Evolutionary conservation across 805 yeast species (phyloP), one percentile per base, ranked within the genome.

Genomic region (Scheffersomyces amazonensis): DNA sequence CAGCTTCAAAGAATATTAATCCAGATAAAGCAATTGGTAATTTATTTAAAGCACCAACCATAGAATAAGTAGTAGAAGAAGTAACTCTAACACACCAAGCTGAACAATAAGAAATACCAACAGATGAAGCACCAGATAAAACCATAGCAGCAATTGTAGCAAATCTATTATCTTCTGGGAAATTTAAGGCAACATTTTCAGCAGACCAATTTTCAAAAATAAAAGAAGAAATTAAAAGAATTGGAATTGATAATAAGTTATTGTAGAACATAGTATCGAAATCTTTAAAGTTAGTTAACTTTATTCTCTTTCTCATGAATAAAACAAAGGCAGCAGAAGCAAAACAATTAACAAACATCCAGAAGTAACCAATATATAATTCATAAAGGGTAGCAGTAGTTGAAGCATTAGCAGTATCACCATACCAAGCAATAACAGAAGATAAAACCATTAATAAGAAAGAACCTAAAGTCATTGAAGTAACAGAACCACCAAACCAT

Each of bases 1-100:
- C 90, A 41, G 96, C 95, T 56, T 88, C 96, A 58, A 93, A 93
- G 78, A 93, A 91, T 50, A 93, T 59, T 64, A 93, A 78, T 30
- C 99, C 99, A 28, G 96, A 83, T 42, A 93, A 75, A 12, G 99
- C 99, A 58, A 93, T 88, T 60, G 99, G 99, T 55, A 93, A 81
- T 72, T 93, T 93, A 80, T 93, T 93, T 66, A 93, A 79, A 39
- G 99, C 99, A 65, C 99, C 99, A 42, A 93, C 98, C 99, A 93
- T 93, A 38, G 96, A 88, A 73, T 93, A 93, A 39, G 99, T 93
- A 39, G 99, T 93, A 19, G 98, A 90, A 16, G 97, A 88, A 31
- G 99, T 93, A 48, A 93, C 98, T 73, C 99, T 87, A 49, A 93
- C 96, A 79, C 99, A 93, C 99, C 99, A 93, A 45, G 97, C 99